phyloP scores from a whole-genome alignment of 2,329 filamentous ascomycete genomes.

The Exserohilum rostratum region DNA sequence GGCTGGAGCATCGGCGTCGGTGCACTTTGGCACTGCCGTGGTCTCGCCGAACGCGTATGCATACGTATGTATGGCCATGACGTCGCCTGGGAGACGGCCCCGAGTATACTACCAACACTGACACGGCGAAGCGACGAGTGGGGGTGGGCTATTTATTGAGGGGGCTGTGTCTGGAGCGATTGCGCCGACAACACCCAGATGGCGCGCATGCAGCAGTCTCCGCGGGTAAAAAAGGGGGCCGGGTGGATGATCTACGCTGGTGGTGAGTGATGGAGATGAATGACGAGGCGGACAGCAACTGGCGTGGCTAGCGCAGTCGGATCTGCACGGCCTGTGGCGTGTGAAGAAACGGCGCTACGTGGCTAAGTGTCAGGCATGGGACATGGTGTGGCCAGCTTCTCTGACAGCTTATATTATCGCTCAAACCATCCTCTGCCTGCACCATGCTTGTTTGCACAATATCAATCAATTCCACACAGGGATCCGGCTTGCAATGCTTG shows the following conservation, averaged over 20 bases:
- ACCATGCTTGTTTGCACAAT: background rate
- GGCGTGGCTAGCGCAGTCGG: background rate
- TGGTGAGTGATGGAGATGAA: background rate
- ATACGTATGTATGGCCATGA: constrained; percentile 5
- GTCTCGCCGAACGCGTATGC: constrained; percentile 17
- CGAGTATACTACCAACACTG: background rate
- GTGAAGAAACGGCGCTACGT: background rate
- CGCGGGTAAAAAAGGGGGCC: background rate
- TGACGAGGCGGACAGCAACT: too few relatives aligned
- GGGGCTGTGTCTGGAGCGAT: constrained; percentile 4
- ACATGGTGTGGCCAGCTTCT: background rate
- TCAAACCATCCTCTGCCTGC: background rate
- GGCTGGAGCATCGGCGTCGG: constrained; percentile 11
- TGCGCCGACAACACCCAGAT: too few relatives aligned
- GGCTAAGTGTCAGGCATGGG: background rate
- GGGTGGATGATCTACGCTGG: constrained; percentile 3
- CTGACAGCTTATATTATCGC: too few relatives aligned
- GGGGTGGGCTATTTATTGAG: background rate
- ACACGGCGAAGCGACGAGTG: background rate
- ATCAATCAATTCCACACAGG: background rate
- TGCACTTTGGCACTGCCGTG: constrained; percentile 5
- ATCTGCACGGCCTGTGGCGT: constrained; percentile 4
- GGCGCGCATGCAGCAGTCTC: background rate
- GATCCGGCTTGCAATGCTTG: background rate
- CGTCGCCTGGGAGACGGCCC: constrained; percentile 1